Evolutionary conservation across 2,329 filamentous ascomycete genomes (phyloP).

Genomic region (Sphaerulina vaccinii): DNA sequence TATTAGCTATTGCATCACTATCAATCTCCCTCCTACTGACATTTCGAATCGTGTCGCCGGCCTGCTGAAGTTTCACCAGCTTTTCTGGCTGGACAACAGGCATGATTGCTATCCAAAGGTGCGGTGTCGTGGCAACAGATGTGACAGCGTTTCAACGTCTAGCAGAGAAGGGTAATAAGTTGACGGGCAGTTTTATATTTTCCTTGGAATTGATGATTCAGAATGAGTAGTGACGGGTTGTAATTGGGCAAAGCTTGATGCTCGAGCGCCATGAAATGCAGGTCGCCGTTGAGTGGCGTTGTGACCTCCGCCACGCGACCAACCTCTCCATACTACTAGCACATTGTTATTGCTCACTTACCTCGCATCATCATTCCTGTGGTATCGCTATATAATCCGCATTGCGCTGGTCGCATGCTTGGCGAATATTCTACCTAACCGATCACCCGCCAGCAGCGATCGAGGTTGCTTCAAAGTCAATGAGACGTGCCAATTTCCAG

Average conservation of each 20-base stretch:
- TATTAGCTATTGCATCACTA: slow-evolving; percentile 25
- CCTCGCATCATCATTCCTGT: no score
- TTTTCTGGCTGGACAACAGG: slow-evolving; percentile 88
- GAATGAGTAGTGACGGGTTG: not conserved
- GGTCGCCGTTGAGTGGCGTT: not conserved
- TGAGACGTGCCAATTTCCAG: no score
- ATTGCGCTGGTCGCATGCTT: no score
- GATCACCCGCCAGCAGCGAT: no score
- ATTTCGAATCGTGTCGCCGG: slow-evolving; percentile 88
- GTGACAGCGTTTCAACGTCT: not conserved
- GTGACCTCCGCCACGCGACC: no score
- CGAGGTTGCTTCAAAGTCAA: no score
- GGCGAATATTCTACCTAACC: no score
- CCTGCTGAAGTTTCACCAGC: slow-evolving; percentile 83
- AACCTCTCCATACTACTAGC: no score
- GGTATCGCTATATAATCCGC: no score
- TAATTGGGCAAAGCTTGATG: not conserved
- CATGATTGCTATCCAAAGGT: slow-evolving; percentile 55
- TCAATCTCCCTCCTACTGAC: slow-evolving; percentile 45
- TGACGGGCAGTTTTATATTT: not conserved
- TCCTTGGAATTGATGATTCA: not conserved
- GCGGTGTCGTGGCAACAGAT: slow-evolving; percentile 6
- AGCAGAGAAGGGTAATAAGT: not conserved
- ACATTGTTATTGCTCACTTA: no score
- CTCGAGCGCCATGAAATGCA: not conserved